phyloP scores from a whole-genome alignment of 306 rosid genomes.

The apple (Malus domestica) region ASM211411v1 NC_041799.1:6738001-6738500 shows the following conservation, averaged over 20 bases:
- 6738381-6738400: not conserved
- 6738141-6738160: constrained; percentile 1
- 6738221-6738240: not conserved
- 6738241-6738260: not conserved
- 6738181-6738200: constrained; percentile 10
- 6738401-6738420: constrained; percentile 25
- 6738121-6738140: too few species aligned
- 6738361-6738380: constrained; percentile 11
- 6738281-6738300: constrained; percentile 42
- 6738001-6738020: too few species aligned
- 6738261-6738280: not conserved
- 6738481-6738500: constrained; percentile 63
- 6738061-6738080: too few species aligned
- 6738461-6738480: constrained; percentile 66
- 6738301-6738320: constrained; percentile 40
- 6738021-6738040: too few species aligned
- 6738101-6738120: too few species aligned
- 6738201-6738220: constrained; percentile 9
- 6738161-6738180: not conserved
- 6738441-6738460: constrained; percentile 76
- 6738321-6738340: constrained; percentile 48
- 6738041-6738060: too few species aligned
- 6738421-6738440: constrained; percentile 66
- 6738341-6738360: constrained; percentile 24
- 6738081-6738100: too few species aligned